Conservation (phyloP, 2,329 filamentous ascomycete species). For the Apiospora saccharicola region DNA sequence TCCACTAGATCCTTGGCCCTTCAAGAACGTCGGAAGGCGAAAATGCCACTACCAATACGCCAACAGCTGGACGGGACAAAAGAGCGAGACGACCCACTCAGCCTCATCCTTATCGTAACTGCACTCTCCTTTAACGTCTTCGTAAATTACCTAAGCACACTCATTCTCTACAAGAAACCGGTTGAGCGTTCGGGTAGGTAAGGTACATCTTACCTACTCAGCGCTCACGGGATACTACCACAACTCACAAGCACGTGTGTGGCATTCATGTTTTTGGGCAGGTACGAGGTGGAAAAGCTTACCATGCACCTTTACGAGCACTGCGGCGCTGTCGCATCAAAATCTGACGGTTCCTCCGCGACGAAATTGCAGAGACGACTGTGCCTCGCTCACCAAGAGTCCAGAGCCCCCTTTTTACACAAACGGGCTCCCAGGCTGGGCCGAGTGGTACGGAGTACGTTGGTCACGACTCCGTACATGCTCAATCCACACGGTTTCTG, state of each 20-base stretch:
- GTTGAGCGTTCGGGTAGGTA: background rate
- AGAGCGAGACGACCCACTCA: slow-evolving; percentile 5
- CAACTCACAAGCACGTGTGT: background rate
- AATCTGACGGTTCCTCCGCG: too few relatives aligned
- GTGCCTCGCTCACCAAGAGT: too few relatives aligned
- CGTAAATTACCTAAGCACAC: too few relatives aligned
- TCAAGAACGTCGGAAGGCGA: background rate
- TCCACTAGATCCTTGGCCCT: background rate
- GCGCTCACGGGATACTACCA: background rate
- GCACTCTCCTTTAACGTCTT: background rate
- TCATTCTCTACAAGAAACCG: background rate
- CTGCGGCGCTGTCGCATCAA: too few relatives aligned
- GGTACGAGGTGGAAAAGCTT: background rate
- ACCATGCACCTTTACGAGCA: too few relatives aligned
- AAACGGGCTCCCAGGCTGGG: too few relatives aligned
- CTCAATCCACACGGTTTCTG: too few relatives aligned
- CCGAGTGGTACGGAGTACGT: too few relatives aligned
- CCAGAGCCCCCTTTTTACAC: too few relatives aligned
- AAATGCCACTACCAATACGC: background rate
- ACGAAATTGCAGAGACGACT: too few relatives aligned
- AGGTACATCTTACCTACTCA: background rate
- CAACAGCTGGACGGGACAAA: background rate
- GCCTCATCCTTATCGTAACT: slow-evolving; percentile 12
- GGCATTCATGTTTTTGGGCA: background rate
- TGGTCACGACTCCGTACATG: too few relatives aligned